Conservation (phyloP, 2,329 filamentous ascomycete species). For the Colletotrichum coccodes region DNA sequence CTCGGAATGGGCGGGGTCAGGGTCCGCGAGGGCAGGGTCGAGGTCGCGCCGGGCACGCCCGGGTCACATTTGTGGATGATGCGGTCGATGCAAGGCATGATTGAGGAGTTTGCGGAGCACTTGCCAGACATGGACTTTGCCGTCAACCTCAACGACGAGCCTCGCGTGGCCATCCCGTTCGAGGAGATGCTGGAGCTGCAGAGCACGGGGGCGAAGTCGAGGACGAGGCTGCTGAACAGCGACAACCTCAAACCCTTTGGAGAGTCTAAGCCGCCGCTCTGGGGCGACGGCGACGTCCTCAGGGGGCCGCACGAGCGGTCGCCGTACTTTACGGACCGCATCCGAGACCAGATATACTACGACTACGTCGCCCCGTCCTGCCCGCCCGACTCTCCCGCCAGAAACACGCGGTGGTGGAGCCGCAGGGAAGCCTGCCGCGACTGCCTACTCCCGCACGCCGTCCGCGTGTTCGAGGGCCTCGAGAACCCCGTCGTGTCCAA, state of each 20-base stretch:
- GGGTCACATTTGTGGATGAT: slow-evolving; percentile 48
- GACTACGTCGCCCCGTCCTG: slow-evolving; percentile 52
- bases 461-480: slow-evolving; percentile 40
- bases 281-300: slow-evolving; percentile 26
- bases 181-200: slow-evolving; percentile 7
- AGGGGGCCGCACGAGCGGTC: slow-evolving; percentile 1
- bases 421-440: slow-evolving; percentile 43
- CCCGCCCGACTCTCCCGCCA: slow-evolving; percentile 56
- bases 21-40: slow-evolving; percentile 70
- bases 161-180: slow-evolving; percentile 39
- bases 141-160: slow-evolving; percentile 68
- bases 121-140: slow-evolving; percentile 83
- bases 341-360: slow-evolving; percentile 44
- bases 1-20: slow-evolving; percentile 55
- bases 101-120: slow-evolving; percentile 73
- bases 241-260: not conserved
- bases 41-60: slow-evolving; percentile 44
- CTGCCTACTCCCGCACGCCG: slow-evolving; percentile 49
- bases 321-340: slow-evolving; percentile 34
- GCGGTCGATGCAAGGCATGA: slow-evolving; percentile 65
- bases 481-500: slow-evolving; percentile 47
- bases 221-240: not conserved
- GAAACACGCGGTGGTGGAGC: slow-evolving; percentile 51
- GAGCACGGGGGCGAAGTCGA: not conserved
- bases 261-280: slow-evolving; percentile 9